Base-by-base conservation (phyloP, 2,329 filamentous ascomycete species). In the Juglanconis sp. region DNA sequence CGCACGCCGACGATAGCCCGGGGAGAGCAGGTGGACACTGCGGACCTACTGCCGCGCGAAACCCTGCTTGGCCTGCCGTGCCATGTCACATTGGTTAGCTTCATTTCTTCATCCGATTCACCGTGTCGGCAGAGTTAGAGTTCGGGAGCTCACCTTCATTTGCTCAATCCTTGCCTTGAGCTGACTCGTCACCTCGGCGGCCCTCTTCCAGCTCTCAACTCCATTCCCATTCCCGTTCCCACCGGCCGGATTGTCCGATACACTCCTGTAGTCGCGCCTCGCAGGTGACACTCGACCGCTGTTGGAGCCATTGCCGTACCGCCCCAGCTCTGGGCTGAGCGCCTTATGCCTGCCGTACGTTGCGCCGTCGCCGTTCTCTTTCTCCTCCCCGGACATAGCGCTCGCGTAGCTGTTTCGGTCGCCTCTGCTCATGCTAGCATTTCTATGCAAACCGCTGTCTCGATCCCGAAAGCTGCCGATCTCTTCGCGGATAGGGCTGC, bases 91-190 rank as follows among this genome's bases (percentile, higher is more conserved):
- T 24, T 13, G 13, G 35, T 62, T 24, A 62, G 60, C 9, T 42
- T 31, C 15, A 31, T 47, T 7, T 11, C 3, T 32, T 54, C 11
- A 34, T 24, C 17, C 17, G 17, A 24, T 24, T 24, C 17, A 24
- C 17, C 17, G 17, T 24, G 17, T 24, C 36, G 5, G 2, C 2
- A 35, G 30, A 31, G 8, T 34, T 2, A 5, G 7, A n/a, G 15
- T 50, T 2, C 6, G 42, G 15, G 7, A 30, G 13, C 77, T 66
- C 69, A 85, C 86, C 83, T 98, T 99, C 95, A 99, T 99, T 81
- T 95, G 90, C 79, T 98, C 95, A 74, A 99, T 99, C 72, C 95
- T 87, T 56, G 94, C 92, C 79, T 98, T 99, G 70, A 99, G 76
- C 73, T 97, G 95, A 75, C 93, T 97, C 57, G 95, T 99, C 60